phyloP scores from a whole-genome alignment of 2,329 filamentous ascomycete genomes.

The Lachnellula subtilissima region DNA sequence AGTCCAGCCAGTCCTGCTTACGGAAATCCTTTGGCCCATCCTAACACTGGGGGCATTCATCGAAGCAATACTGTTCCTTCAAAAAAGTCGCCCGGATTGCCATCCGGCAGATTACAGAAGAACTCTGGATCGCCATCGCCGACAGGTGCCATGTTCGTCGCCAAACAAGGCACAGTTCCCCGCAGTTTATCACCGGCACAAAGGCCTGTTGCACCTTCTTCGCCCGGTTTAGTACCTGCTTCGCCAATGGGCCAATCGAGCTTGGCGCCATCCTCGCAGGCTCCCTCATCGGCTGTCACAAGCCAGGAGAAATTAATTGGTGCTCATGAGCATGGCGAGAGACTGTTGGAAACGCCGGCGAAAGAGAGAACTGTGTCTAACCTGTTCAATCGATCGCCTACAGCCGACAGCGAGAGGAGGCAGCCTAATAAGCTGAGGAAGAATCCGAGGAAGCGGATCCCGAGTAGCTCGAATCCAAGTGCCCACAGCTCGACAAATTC shows the following conservation, averaged over 20 bases:
- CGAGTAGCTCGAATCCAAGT: conserved; percentile 74
- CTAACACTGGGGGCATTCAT: conserved; percentile 54
- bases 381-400: conserved; percentile 67
- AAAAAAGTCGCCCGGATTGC: conserved; percentile 73
- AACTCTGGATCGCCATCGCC: conserved; percentile 46
- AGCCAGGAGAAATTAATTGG: conserved; percentile 47
- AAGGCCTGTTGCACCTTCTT: conserved; percentile 20
- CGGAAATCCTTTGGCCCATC: conserved; percentile 50
- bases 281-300: conserved; percentile 32
- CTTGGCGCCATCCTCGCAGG: conserved; percentile 20
- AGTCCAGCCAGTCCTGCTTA: conserved; percentile 62
- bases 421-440: conserved; percentile 90
- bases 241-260: conserved; percentile 17
- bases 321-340: conserved; percentile 13
- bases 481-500: conserved; percentile 88
- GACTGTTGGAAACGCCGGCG: conserved; percentile 34
- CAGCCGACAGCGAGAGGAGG: conserved; percentile 57
- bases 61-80: conserved; percentile 91
- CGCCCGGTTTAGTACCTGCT: conserved; percentile 17
- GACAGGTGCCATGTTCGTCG: conserved; percentile 32
- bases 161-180: conserved; percentile 29
- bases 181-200: conserved; percentile 22
- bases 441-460: conserved; percentile 57
- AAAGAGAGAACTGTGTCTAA: conserved; percentile 64
- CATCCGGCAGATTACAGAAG: conserved; percentile 61